Evolutionary conservation across 768 basidiomycete species (phyloP), one percentile per base, ranked within the genome.

Genomic region (Pisolithus microcarpus): DNA sequence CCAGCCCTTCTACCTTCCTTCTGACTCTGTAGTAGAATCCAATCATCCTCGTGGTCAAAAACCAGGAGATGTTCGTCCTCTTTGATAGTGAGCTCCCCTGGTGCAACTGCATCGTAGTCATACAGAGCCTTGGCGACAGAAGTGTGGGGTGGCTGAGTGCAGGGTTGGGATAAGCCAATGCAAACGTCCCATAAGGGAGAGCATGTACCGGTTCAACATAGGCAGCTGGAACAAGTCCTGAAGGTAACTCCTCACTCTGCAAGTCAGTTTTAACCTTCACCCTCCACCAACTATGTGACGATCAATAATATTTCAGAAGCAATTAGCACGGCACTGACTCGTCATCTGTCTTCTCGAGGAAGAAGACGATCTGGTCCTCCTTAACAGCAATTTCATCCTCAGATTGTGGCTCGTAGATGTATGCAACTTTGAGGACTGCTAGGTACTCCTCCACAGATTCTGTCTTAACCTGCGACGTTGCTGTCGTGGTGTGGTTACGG

Each of bases 341-440:
- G 58, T 90, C 82, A 67, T 99, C 95, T 46, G 84, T 80, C 62
- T 80, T 82, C 65, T 97, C 92, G 43, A 93, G 73, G 47, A 99
- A 81, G 61, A 93, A 83, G 39, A 97, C 76, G 2, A 90, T 63
- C 65, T 95, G 88, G 70, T 86, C 83, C 73, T 98, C 94, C 61
- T 81, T 84, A 69, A 98, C 80, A 13, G 84, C 72, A 56, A 99
- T 80, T 66, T 98, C 96, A 56, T 95, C 94, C 50, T 91, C 88
- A 23, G 91, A 85, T 66, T 90, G 87, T 6, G 88, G 85, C 10
- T 78, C 75, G 66, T 97, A 99, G 73, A 91, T 90, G 67, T 96
- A 99, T n/a, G 89, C 82, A 15, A 85, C 95, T 70, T 88, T 93
- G 75, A 91, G 86, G 52, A 95, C 80, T 44, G 87, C 89, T 53